Evolutionary conservation across 495 filamentous ascomycete genomes (phyloP), one percentile per base, ranked within the genome.

Genomic region (Tuber magnatum): DNA sequence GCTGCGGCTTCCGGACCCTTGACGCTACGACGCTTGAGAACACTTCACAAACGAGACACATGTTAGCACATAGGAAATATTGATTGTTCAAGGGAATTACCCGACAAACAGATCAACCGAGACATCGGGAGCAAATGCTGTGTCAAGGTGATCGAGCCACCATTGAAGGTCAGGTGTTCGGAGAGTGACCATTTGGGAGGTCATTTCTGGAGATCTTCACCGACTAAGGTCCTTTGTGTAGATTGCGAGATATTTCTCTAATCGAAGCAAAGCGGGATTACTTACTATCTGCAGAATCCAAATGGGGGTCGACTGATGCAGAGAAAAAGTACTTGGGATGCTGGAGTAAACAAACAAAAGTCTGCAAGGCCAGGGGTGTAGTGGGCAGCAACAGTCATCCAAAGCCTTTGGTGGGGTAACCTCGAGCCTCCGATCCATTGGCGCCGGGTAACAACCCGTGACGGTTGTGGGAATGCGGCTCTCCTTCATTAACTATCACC

Each of bases 21-120:
- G 79, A 99, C 95, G 82, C 97, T 94, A 80, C 94, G 88, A 81
- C 94, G 87, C 84, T 97, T 97, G 48, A 99, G 88, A 38, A 71
- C 79, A 73, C 80, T 82, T 20, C 28, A 38, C 35, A 24, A 40
- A 56, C 32, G 68, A 18, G 10, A 22, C 18, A 32, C 76, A 20
- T 72, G 46, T 28, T 16, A 51, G 24, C 51, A 51, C n/a, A 69
- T 8, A 7, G 8, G n/a, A 71, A 38, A 28, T 56, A n/a, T 18
- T 35, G 16, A 41, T 39, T 22, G 24, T 10, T 24, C 14, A n/a
- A 39, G 61, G 39, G 48, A 61, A 40, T 35, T 28, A 81, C 80
- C 80, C 75, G 22, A 82, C 61, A 32, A 77, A 81, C 56, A 81
- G 71, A 32, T 81, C 80, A n/a, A 82, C 77, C 35, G 80, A 81